These are phyloP conservation scores for Teunomyces tritomae DNA, from an alignment of 805 yeast genomes.

Conservation along the genomic window DNA sequence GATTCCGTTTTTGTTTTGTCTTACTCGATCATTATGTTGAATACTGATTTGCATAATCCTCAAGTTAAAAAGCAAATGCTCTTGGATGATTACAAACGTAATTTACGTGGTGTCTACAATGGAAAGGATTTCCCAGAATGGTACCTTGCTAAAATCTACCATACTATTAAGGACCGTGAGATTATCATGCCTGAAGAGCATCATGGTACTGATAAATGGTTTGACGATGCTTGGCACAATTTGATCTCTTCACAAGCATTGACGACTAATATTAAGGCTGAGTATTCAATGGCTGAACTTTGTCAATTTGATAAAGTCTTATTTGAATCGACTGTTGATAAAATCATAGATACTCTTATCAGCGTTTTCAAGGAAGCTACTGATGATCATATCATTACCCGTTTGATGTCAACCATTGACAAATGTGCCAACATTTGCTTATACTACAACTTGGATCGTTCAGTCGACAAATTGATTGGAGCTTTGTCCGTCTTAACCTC, in stretches of 20 bases:
- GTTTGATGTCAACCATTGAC: slow-evolving; percentile 85
- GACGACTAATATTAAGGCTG: slow-evolving; percentile 17
- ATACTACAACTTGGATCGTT: slow-evolving; percentile 51
- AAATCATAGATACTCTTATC: slow-evolving; percentile 68
- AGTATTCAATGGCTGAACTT: slow-evolving; percentile 22
- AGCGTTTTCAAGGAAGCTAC: slow-evolving; percentile 82
- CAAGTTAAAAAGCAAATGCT: slow-evolving; percentile 91
- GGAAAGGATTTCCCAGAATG: slow-evolving; percentile 78
- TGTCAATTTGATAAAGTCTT: slow-evolving; percentile 69
- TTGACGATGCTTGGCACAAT: slow-evolving; percentile 82
- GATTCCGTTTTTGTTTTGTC: slow-evolving; percentile 89
- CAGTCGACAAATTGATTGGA: slow-evolving; percentile 66
- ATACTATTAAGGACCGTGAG: slow-evolving; percentile 78
- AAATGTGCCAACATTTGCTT: slow-evolving; percentile 78
- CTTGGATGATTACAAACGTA: slow-evolving; percentile 73
- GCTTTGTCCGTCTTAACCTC: slow-evolving; percentile 69
- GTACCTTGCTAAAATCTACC: slow-evolving; percentile 78
- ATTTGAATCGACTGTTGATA: slow-evolving; percentile 61
- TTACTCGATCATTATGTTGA: slow-evolving; percentile 89
- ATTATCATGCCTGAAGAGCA: slow-evolving; percentile 98
- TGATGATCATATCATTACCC: slow-evolving; percentile 84
- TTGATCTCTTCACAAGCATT: slow-evolving; percentile 51
- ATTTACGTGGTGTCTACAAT: slow-evolving; percentile 76
- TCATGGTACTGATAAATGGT: slow-evolving; percentile 87
- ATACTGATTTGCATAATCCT: slow-evolving; percentile 92